These are phyloP conservation scores for Aschersonia sp. DNA, from an alignment of 2,329 filamentous ascomycete genomes.

Conservation along the genomic window DNA sequence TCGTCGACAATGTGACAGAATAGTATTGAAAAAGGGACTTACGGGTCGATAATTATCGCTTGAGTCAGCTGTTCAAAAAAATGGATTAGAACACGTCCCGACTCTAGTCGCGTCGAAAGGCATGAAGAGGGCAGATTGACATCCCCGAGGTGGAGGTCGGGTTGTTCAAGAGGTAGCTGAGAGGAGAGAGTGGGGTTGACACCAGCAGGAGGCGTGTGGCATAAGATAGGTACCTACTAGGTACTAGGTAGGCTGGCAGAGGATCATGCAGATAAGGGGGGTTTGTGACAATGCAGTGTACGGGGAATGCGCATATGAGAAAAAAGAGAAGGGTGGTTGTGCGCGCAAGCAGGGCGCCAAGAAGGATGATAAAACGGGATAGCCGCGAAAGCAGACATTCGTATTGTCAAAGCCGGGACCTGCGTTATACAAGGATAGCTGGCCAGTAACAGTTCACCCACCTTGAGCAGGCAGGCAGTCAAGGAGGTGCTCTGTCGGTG, in stretches of 20 bases:
- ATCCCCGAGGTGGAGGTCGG: background rate
- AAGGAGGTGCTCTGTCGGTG: background rate
- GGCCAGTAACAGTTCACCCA: background rate
- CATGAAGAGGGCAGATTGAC: background rate
- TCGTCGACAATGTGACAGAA: conserved; percentile 2
- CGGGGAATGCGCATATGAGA: conserved; percentile 1
- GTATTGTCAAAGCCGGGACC: conserved; percentile 1
- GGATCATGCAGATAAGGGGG: conserved; percentile 5
- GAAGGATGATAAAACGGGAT: background rate
- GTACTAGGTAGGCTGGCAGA: background rate
- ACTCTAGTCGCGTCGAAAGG: background rate
- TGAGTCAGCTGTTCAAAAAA: conserved; percentile 36
- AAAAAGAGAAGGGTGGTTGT: background rate
- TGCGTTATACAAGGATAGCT: background rate
- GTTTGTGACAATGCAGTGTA: conserved; percentile 4
- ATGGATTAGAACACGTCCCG: conserved; percentile 21
- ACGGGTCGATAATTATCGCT: conserved; percentile 48
- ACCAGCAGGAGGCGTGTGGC: conserved; percentile 6
- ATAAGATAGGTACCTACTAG: background rate
- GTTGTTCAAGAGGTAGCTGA: conserved; percentile 2
- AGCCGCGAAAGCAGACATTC: background rate
- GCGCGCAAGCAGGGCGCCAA: background rate
- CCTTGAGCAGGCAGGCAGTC: too few species aligned
- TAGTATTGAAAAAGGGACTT: conserved; percentile 19
- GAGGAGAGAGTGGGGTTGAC: conserved; percentile 11